Percentiles rank a stretch among this genome's conserved stretches.
These are phyloP conservation scores for Entomortierella parvispora DNA, from an alignment of 192 early-diverging fungal genomes.

Conservation along the genomic window DNA sequence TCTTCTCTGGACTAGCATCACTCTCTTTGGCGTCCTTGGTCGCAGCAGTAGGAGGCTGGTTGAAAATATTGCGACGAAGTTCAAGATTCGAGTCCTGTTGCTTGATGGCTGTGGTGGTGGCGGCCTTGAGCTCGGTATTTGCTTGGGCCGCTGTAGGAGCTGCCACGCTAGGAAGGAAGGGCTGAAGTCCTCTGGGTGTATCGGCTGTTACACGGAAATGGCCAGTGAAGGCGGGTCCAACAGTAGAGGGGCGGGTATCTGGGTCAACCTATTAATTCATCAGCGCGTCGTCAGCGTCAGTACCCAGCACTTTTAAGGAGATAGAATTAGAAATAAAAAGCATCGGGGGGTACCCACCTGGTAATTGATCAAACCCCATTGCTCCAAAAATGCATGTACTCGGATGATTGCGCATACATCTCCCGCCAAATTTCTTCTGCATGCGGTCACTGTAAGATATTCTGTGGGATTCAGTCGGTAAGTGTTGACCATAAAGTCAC, in stretches of 20 bases:
- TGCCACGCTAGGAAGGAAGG: constrained; percentile 76
- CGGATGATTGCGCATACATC: constrained; percentile 99
- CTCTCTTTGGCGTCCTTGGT: constrained; percentile 55
- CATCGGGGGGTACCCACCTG: constrained; percentile 66
- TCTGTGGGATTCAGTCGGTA: constrained; percentile 95
- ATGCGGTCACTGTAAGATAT: constrained; percentile 98
- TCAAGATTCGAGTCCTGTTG: constrained; percentile 60
- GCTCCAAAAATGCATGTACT: constrained; percentile 99
- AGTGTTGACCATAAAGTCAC: constrained; percentile 99
- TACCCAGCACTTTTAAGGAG: no score
- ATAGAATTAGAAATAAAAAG: constrained; percentile 6
- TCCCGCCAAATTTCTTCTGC: constrained; percentile 94
- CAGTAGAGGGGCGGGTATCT: constrained; percentile 85
- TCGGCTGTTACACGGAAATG: constrained; percentile 97
- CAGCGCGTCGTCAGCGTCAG: no score
- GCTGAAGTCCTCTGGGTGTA: constrained; percentile 85
- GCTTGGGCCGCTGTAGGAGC: constrained; percentile 44
- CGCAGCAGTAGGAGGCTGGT: constrained; percentile 28
- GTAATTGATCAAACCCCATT: constrained; percentile 99
- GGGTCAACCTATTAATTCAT: constrained; percentile 96
- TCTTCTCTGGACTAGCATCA: constrained; percentile 14
- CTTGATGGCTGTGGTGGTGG: constrained; percentile 18
- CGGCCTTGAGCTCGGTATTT: constrained; percentile 22
- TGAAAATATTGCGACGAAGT: constrained; percentile 58
- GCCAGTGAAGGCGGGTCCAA: constrained; percentile 95